A percentile compares a stretch with the other conserved stretches of the same genome.
These are phyloP conservation scores for Salix suchowensis DNA, from an alignment of 345 rosid genomes.

Conservation along the genomic window DNA sequence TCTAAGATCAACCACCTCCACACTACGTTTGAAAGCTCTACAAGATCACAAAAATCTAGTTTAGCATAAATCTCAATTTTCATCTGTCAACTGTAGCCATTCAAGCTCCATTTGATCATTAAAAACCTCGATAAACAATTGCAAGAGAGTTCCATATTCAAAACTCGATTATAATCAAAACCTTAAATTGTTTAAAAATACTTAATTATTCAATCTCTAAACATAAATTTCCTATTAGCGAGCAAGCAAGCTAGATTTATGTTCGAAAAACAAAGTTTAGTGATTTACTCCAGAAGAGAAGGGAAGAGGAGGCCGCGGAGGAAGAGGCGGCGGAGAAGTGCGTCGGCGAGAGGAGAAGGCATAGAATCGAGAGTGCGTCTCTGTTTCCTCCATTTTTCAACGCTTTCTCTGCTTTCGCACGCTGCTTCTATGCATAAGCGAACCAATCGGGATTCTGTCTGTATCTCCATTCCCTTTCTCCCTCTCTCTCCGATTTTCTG, in stretches of 20 bases:
- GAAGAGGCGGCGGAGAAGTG: slow-evolving; percentile 60
- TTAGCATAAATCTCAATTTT: not conserved
- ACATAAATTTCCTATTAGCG: too few relatives aligned
- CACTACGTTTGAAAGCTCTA: slow-evolving; percentile 72
- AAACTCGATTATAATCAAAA: too few relatives aligned
- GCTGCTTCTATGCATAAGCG: slow-evolving; percentile 71
- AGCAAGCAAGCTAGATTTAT: too few relatives aligned
- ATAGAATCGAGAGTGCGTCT: slow-evolving; percentile 62
- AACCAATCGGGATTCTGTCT: slow-evolving; percentile 45
- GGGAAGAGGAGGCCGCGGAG: slow-evolving; percentile 76
- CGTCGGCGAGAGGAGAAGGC: slow-evolving; percentile 75
- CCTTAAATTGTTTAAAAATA: too few relatives aligned
- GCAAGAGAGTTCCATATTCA: too few relatives aligned
- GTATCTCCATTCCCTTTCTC: slow-evolving; percentile 6
- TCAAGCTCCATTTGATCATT: too few relatives aligned
- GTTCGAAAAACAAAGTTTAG: too few relatives aligned
- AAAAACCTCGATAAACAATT: too few relatives aligned
- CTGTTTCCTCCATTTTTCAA: slow-evolving; percentile 72
- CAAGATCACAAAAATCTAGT: not conserved
- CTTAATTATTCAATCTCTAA: too few relatives aligned
- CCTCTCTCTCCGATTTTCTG: not conserved
- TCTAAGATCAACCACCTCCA: slow-evolving; percentile 60
- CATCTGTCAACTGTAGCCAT: not conserved
- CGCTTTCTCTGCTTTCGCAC: slow-evolving; percentile 52
- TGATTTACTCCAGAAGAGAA: slow-evolving; percentile 73